Base-by-base conservation (phyloP, 2,329 filamentous ascomycete species). In the Aureobasidium leucospermi region DNA sequence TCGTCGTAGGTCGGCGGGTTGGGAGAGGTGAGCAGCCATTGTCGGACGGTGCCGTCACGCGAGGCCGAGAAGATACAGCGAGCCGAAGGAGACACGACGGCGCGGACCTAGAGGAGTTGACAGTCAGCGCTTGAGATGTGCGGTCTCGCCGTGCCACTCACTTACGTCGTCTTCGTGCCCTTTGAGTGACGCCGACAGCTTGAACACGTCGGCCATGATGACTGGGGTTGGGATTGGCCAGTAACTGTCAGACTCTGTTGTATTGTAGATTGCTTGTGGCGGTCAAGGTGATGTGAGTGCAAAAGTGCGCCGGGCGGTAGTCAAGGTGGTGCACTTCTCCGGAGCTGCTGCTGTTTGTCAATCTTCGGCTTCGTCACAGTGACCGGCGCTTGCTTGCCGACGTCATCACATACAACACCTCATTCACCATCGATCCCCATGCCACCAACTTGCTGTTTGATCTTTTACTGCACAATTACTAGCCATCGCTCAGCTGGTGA, bases 81-180 rank as follows among this genome's bases (percentile, higher is more conserved):
- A 62, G 87, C 77, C 53, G 82, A 81, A 23, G 91, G 89, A 69
- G 93, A 96, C 69, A 81, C 81, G 67, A 96, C 88, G 64, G 85
- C 88, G 67, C 93, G 90, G 67, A 99, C 93, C 93, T 97, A 28
- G 15, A 9, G 55, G 23, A 16, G 31, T 46, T 39, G 39, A 36
- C 19, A 38, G 58, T 60, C 49, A 60, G 58, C 47, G 38, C 57
- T 52, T 43, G 28, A 15, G 36, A 19, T 43, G n/a, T 42, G 6
- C 41, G 11, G 38, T 52, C 11, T 48, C 23, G 47, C 49, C 16
- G 56, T 59, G 57, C 31, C 57, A 56, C 58, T 60, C 62, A 74
- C 86, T 75, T 81, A 96, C 94, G 84, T 99, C 94, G 73, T 94
- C 88, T 74, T 94, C 88, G 73, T 99, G 94, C 69, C 90, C 93